phyloP scores from a whole-genome alignment of 257 asterid genomes.

The Hygrophila difformis region DNA sequence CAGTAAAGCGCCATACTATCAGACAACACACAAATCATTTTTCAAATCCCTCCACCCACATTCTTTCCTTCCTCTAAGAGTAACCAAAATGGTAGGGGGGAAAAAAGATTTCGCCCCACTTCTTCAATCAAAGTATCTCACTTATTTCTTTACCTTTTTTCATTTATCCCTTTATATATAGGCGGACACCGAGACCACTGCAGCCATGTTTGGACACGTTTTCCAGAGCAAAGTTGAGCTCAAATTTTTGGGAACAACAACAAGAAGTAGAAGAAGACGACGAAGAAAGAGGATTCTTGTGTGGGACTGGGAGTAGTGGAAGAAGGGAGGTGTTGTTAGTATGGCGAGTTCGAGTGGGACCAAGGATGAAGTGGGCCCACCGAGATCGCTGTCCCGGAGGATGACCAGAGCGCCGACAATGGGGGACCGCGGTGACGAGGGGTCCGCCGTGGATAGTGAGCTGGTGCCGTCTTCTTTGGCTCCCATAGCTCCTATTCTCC shows the following conservation, averaged over 20 bases:
- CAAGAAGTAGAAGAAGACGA: constrained; percentile 9
- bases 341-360: constrained; percentile 97
- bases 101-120: constrained; percentile 36
- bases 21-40: constrained; percentile 12
- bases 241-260: too few species aligned
- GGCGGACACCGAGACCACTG: constrained; percentile 6
- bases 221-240: constrained; percentile 15
- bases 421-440: constrained; percentile 62
- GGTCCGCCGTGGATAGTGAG: constrained; percentile 69
- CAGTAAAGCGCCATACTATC: constrained; percentile 20
- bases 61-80: constrained; percentile 70
- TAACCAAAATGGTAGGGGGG: constrained; percentile 25
- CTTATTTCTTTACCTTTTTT: constrained; percentile 8
- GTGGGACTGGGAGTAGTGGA: constrained; percentile 9
- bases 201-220: constrained; percentile 16
- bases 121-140: constrained; percentile 61
- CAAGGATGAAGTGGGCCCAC: constrained; percentile 55
- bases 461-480: constrained; percentile 89
- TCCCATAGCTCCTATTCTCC: constrained; percentile 74
- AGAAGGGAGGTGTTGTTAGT: constrained; percentile 6
- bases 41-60: constrained; percentile 30
- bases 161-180: constrained; percentile 6
- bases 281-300: background rate
- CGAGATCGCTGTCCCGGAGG: constrained; percentile 44
- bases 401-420: constrained; percentile 50